Percentiles rank a stretch among this genome's conserved stretches.
Evolutionary conservation across 805 yeast genomes (phyloP).

Genomic region (Candida adriatica): DNA sequence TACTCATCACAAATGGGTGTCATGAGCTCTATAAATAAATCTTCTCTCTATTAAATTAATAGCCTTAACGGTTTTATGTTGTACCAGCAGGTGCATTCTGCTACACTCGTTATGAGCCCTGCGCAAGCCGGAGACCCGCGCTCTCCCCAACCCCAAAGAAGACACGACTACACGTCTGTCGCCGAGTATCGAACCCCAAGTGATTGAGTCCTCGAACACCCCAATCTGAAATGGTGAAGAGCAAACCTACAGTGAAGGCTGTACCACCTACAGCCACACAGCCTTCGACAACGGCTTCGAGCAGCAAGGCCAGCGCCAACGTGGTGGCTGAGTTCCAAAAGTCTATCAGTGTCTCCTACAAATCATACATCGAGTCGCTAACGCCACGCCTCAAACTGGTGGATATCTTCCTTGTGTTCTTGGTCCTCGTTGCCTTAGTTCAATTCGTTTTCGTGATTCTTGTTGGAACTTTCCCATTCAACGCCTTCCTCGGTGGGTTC

Average conservation of each 20-base stretch:
- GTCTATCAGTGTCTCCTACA: slow-evolving; percentile 26
- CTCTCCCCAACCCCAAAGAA: too few species aligned
- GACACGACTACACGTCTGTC: too few species aligned
- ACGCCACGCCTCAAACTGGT: slow-evolving; percentile 52
- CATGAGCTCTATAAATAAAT: too few species aligned
- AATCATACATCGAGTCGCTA: slow-evolving; percentile 27
- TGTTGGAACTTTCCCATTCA: slow-evolving; percentile 91
- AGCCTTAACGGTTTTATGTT: too few species aligned
- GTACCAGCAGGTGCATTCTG: too few species aligned
- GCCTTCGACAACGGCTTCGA: slow-evolving; percentile 1
- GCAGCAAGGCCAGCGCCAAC: slow-evolving; percentile 2
- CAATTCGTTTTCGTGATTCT: slow-evolving; percentile 74
- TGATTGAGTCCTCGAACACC: too few species aligned
- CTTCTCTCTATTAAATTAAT: too few species aligned
- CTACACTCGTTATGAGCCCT: too few species aligned
- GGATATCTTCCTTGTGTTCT: slow-evolving; percentile 68
- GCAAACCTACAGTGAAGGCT: slow-evolving; percentile 1
- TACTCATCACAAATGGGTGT: too few species aligned
- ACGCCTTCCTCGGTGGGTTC: slow-evolving; percentile 93
- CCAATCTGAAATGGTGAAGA: neutral
- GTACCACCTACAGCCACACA: slow-evolving; percentile 1
- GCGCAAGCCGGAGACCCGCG: too few species aligned
- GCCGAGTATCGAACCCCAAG: too few species aligned
- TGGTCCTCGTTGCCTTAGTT: slow-evolving; percentile 65
- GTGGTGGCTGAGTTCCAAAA: slow-evolving; percentile 25